These are phyloP conservation scores for Xylaria hypoxylon DNA, from an alignment of 2,329 filamentous ascomycete genomes.

Conservation along the genomic window DNA sequence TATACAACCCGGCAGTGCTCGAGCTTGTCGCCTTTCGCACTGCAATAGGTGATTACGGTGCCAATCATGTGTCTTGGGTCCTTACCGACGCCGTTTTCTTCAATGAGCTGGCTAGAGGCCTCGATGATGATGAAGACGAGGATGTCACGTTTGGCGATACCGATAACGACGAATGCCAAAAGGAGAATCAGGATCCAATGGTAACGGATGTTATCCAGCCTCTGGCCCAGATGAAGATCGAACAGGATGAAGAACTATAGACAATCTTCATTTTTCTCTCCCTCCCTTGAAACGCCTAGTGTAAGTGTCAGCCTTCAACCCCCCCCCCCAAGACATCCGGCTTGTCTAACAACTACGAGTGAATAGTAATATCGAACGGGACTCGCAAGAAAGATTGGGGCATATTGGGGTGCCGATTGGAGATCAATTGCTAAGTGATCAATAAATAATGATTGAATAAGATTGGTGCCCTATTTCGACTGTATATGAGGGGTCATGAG, in stretches of 20 bases:
- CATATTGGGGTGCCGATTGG: too few relatives aligned
- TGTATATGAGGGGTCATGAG: too few relatives aligned
- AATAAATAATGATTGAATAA: too few relatives aligned
- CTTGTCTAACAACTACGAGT: too few relatives aligned
- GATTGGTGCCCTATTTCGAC: too few relatives aligned
- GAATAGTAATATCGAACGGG: too few relatives aligned
- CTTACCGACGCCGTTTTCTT: conserved; percentile 14
- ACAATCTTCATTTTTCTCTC: neutral
- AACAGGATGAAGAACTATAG: neutral
- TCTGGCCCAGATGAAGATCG: neutral
- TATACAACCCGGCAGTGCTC: conserved; percentile 15
- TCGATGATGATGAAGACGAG: conserved; percentile 23
- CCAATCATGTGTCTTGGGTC: conserved; percentile 6
- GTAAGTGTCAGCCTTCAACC: too few relatives aligned
- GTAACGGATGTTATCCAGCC: neutral
- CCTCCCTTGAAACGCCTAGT: too few relatives aligned
- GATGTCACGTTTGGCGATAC: neutral
- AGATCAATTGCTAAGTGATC: too few relatives aligned
- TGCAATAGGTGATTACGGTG: conserved; percentile 2
- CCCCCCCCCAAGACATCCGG: too few relatives aligned
- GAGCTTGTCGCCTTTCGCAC: conserved; percentile 17
- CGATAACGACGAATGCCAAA: neutral
- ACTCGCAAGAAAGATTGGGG: too few relatives aligned
- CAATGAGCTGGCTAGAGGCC: conserved; percentile 18
- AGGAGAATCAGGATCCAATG: neutral